Percentiles rank a stretch among this genome's conserved stretches.
Evolutionary conservation across 345 rosid genomes (phyloP).

Genomic region (Tarenaya hassleriana): DNA sequence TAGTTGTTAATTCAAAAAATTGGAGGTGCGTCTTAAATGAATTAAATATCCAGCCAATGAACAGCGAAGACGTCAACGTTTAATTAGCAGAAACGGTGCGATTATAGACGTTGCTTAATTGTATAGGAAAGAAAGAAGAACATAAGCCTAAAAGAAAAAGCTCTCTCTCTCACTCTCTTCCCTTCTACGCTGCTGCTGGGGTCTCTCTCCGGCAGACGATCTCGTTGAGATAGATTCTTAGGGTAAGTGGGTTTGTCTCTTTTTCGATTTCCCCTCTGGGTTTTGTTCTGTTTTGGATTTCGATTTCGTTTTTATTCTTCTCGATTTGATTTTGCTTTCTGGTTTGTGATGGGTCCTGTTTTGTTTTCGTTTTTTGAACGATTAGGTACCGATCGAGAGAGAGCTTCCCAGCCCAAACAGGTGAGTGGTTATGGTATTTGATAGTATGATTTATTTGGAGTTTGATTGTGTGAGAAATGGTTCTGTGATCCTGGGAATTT

Average conservation of each 20-base stretch:
- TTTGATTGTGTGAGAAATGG: no score
- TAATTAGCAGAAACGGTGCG: no score
- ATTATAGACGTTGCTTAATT: no score
- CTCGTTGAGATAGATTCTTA: conserved; percentile 24
- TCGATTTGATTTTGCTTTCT: conserved; percentile 8
- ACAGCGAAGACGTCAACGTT: no score
- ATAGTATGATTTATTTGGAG: no score
- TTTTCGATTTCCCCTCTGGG: neutral
- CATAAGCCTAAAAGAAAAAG: no score
- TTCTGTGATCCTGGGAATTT: no score
- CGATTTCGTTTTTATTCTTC: conserved; percentile 1
- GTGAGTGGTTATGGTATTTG: conserved; percentile 16
- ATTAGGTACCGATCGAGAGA: conserved; percentile 24
- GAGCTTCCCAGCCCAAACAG: conserved; percentile 20
- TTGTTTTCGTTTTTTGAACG: conserved; percentile 7
- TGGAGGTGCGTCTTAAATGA: no score
- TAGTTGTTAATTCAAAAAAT: no score
- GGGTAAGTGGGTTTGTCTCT: conserved; percentile 14
- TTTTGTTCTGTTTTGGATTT: conserved; percentile 10
- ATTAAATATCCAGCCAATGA: no score
- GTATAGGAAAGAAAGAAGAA: no score
- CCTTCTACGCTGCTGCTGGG: conserved; percentile 33
- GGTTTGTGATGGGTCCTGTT: conserved; percentile 11
- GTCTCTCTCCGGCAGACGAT: conserved; percentile 29
- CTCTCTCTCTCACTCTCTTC: no score